Conservation (phyloP, 441 rosid species). For the Manihot esculenta region DNA sequence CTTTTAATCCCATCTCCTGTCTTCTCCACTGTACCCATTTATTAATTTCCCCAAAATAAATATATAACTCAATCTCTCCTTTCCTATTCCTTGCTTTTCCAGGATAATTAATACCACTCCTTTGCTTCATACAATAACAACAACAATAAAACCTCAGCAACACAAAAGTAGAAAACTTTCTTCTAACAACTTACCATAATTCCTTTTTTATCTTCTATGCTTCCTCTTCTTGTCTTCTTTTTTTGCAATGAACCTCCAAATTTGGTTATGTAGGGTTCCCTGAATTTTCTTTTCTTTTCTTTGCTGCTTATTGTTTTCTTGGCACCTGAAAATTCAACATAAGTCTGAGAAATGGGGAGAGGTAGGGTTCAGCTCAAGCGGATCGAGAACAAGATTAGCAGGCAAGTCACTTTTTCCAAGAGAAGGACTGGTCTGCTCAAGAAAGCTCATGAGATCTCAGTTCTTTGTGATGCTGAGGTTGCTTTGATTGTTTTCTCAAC, state of each 20-base stretch:
- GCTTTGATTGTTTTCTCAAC: slow-evolving; percentile 80
- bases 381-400: slow-evolving; percentile 86
- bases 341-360: slow-evolving; percentile 53
- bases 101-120: not conserved
- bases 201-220: not conserved
- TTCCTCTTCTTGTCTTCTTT: not conserved
- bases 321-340: not conserved
- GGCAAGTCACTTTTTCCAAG: slow-evolving; percentile 87
- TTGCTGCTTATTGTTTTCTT: not conserved
- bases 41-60: no score
- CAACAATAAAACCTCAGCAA: slow-evolving; percentile 9
- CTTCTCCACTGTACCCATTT: not conserved
- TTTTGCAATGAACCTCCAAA: not conserved
- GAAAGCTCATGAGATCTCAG: slow-evolving; percentile 91
- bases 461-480: slow-evolving; percentile 73
- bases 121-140: slow-evolving; percentile 20
- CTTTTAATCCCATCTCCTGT: not conserved
- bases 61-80: not conserved
- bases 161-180: slow-evolving; percentile 36
- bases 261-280: slow-evolving; percentile 13
- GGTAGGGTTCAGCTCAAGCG: slow-evolving; percentile 85
- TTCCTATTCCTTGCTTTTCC: not conserved
- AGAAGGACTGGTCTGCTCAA: slow-evolving; percentile 71
- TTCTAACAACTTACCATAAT: slow-evolving; percentile 15
- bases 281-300: not conserved